Evolutionary conservation across 192 early-diverging fungal species (phyloP).

Genomic region (Radiomyces spectabilis): DNA sequence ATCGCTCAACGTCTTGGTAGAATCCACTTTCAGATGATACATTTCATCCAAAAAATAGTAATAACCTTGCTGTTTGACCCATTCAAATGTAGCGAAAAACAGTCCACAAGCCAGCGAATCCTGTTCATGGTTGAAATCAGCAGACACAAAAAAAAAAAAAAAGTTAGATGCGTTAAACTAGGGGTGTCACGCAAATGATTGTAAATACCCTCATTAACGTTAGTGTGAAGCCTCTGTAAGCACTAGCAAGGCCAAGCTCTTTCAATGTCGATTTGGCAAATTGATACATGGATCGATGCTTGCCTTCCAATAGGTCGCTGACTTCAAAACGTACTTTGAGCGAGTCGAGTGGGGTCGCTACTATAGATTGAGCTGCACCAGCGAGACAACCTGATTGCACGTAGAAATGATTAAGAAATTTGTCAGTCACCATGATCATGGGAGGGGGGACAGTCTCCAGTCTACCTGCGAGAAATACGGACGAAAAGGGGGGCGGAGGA

Average conservation of each 20-base stretch:
- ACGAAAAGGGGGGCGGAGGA: conserved; percentile 41
- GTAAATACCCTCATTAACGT: conserved; percentile 39
- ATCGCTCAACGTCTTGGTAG: conserved; percentile 7
- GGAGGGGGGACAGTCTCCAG: too few species aligned
- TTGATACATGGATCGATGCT: conserved; percentile 57
- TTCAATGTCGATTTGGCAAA: conserved; percentile 56
- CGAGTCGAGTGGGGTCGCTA: conserved; percentile 70
- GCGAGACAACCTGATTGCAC: conserved; percentile 63
- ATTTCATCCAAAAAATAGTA: conserved; percentile 50
- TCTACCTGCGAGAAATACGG: conserved; percentile 42
- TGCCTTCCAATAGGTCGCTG: conserved; percentile 60
- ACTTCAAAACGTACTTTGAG: conserved; percentile 70
- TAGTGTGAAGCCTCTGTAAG: conserved; percentile 47
- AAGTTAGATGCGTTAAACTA: neutral
- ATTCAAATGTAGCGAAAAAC: conserved; percentile 76
- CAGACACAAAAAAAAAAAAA: neutral
- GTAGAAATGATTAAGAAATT: too few species aligned
- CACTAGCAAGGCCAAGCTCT: conserved; percentile 43
- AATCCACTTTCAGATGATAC: conserved; percentile 34
- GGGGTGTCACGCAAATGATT: too few species aligned
- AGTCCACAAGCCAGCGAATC: conserved; percentile 64
- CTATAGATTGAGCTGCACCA: conserved; percentile 64
- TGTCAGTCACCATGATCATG: too few species aligned
- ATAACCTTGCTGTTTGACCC: conserved; percentile 64
- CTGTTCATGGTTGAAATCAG: conserved; percentile 14